Base-by-base conservation (phyloP, 768 basidiomycete genomes). In the Auricularia auricula-judae region DNA sequence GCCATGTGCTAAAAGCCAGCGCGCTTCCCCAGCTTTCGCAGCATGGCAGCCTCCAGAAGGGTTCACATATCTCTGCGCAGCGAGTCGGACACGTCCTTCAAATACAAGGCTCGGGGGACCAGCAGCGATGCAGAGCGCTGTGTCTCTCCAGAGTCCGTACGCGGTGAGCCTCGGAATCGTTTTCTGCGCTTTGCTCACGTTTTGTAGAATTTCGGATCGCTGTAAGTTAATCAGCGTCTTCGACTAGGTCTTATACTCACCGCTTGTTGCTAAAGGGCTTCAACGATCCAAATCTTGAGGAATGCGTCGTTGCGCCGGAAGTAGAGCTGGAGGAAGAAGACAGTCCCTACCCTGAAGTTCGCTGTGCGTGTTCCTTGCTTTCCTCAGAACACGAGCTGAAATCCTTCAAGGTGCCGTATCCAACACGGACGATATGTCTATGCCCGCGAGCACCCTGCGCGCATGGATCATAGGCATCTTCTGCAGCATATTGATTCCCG, bases 311-410 rank as follows among this genome's bases (percentile, higher is more conserved):
- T 14, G 70, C 78, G 14, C 70, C 81, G 36, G 79, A 51, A 51
- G 71, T 2, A 56, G 64, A 1, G 67, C 29, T 29, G 10, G n/a
- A 11, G 63, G 47, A 81, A 70, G 87, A 91, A 67, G 91, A 92
- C 72, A 91, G 89, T 3, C 91, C 91, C 3, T 93, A 93, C 71
- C 88, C 88, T 4, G 91, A 93, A 72, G 89, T 89, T 11, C 83
- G 88, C 54, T 84, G 86, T 58, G 83, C 8, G 18, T 51, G 1
- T 10, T 21, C 14, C 10, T 51, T 5, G 11, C 47, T 5, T 18
- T 18, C 14, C 47, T 21, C 16, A 8, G 10, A 18, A 5, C 21
- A 42, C 39, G 39, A 10, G 18, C 1, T 51, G 11, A 18, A 4
- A 21, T 18, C 14, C 2, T 11, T 16, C 10, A 21, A 16, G 14